A percentile compares a stretch with the other conserved stretches of the same genome.
Conservation (phyloP, 352 stramenopile species). For the Phytophthora crassamura region DNA sequence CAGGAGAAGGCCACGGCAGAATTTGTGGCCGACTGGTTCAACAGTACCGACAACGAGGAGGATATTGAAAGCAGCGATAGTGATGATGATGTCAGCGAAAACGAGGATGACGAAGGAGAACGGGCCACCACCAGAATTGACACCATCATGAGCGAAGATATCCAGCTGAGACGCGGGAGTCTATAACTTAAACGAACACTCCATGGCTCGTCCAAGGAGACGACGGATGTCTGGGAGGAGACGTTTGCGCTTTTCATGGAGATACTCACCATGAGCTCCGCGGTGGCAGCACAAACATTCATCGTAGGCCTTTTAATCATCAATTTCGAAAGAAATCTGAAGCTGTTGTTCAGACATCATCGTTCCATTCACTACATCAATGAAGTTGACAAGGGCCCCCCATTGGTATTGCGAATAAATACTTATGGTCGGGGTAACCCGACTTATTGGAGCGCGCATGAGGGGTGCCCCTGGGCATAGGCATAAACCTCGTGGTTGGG, state of each 20-base stretch:
- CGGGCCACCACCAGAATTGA: conserved; percentile 1
- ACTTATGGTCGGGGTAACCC: no score
- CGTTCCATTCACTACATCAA: no score
- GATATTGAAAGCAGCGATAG: conserved; percentile 3
- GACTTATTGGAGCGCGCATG: no score
- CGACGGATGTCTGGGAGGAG: conserved; percentile 40
- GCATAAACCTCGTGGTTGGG: no score
- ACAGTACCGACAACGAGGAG: conserved; percentile 17
- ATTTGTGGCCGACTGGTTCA: conserved; percentile 34
- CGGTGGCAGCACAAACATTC: not conserved
- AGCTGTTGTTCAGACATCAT: no score
- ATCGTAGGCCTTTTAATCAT: no score
- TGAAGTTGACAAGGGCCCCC: no score
- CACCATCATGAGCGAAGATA: conserved; percentile 2
- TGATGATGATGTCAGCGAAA: conserved; percentile 5
- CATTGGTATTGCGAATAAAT: no score
- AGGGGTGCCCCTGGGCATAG: no score
- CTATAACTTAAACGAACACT: conserved; percentile 24
- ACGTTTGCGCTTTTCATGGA: conserved; percentile 60
- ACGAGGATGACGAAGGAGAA: conserved; percentile 6
- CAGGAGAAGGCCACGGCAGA: conserved; percentile 41
- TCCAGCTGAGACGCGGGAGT: conserved; percentile 14
- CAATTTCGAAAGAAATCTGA: no score
- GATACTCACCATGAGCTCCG: conserved; percentile 43
- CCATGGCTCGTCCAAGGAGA: conserved; percentile 18